Base-by-base conservation (phyloP, 805 yeast species). In the Jamesozyma rosinii region DNA sequence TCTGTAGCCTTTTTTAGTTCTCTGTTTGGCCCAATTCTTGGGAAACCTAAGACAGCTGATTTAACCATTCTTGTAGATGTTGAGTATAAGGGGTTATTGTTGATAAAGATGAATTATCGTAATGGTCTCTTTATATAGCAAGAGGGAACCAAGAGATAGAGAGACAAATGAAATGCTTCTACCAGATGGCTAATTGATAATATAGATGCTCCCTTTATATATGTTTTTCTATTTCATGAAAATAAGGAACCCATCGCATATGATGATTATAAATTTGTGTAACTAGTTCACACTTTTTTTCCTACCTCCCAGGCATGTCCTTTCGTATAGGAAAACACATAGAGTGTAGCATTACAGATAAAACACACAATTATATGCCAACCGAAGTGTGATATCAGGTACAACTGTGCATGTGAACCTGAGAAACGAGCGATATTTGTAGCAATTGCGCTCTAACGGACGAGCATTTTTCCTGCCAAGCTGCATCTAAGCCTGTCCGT, bases 21-120 rank as follows among this genome's bases (percentile, higher is more conserved):
- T 81, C 98, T 92, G 77, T 88, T 88, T 62, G 96, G 92, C 65
- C 98, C 98, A 66, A 90, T 92, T 78, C 98, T 92, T 75, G 98
- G 98, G 92, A 92, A 92, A 71, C 98, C 98, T 74, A 92, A 80
- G 61, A 92, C 94, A 66, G 96, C 80, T 53, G 97, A 90, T 72
- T 82, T 82, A 72, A 90, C 97, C 97, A 90, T 90, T 63, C 48
- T 75, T 40, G 9, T 20, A 42, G 35, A 30, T 35, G 15, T 24
- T 4, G n/a, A 19, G 21, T 19, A 4, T 17, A 33, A 17, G 22
- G 35, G 21, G 30, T 21, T 22, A 5, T 24, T 3, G 14, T 14
- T 36, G 29, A 22, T 36, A 36, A 22, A 14, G 6, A 22, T 22
- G 17, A 36, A 18, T 33, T 33, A 33, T 17, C 35, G 8, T 33